These are phyloP conservation scores for Chlorophyllum brunneum DNA, from an alignment of 768 basidiomycete genomes.

Conservation along the genomic window DNA sequence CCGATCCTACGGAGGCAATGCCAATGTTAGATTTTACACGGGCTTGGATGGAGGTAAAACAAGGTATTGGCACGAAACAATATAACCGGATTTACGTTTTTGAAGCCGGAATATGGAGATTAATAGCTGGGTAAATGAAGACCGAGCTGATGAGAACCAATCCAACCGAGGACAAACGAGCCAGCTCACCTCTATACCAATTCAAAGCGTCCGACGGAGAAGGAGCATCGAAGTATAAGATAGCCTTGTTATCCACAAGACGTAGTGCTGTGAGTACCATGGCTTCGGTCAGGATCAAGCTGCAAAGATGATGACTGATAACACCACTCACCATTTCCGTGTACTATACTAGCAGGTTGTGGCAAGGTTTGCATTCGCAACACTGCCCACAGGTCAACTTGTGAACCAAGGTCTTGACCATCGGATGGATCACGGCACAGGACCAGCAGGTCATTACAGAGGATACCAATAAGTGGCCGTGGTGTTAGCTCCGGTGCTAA, in stretches of 20 bases:
- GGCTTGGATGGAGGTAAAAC: neutral
- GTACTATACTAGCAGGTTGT: conserved; percentile 86
- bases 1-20: neutral
- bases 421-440: conserved; percentile 84
- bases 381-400: conserved; percentile 95
- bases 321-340: conserved; percentile 64
- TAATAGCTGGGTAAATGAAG: conserved; percentile 61
- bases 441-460: conserved; percentile 93
- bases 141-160: neutral
- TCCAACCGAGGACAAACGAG: neutral
- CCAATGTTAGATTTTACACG: conserved; percentile 7
- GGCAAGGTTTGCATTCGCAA: conserved; percentile 91
- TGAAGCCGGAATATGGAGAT: conserved; percentile 82
- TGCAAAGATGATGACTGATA: neutral
- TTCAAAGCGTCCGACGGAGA: conserved; percentile 82
- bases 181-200: conserved; percentile 78
- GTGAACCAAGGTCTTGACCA: conserved; percentile 67
- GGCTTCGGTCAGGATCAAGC: conserved; percentile 3
- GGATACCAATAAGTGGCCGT: conserved; percentile 70
- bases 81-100: conserved; percentile 49
- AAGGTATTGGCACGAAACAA: neutral
- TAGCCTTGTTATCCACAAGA: conserved; percentile 88
- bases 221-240: conserved; percentile 84
- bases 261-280: conserved; percentile 56
- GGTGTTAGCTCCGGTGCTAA: conserved; percentile 84